Base-by-base conservation (phyloP, 75 land plant species). In the Azolla pinnata region DNA sequence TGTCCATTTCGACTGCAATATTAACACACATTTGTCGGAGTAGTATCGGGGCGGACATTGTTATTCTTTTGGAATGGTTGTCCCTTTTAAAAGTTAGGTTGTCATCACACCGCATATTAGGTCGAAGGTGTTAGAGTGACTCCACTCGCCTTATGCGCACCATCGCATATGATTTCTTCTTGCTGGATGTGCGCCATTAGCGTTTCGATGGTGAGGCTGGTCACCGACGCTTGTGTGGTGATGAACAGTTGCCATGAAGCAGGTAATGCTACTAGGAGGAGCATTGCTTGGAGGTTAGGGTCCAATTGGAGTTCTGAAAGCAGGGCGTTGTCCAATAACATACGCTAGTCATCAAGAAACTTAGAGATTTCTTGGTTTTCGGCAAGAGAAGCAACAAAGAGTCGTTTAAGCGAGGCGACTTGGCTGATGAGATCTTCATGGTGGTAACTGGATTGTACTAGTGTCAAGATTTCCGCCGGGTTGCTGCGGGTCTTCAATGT, bases 161-260 rank as follows among this genome's bases (percentile, higher is more conserved):
- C 2, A 17, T 3, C 21, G 12, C 49, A 23, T 23, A 46, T 4
- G 2, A 23, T 46, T 2, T 46, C 49, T 46, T 46, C 49, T 46
- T 46, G 49, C 4, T 18, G 49, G 21, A 46, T 17, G n/a, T 17
- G n/a, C 23, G 17, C 4, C 2, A 46, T 46, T 2, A 46, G 49
- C 2, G 2, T 4, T 23, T 46, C 49, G 14, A 46, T 46, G 12
- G 49, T 46, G 49, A 46, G 49, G 2, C 49, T 23, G 14, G 21
- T 23, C n/a, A 46, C 49, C 21, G 49, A 46, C 3, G 17, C 49
- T 46, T 46, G 49, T 4, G 49, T 46, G 21, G 49, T 46, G 49
- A 46, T 46, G 49, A 46, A 46, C 2, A 23, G 49, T 3, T 17
- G 12, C 49, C 49, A 46, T 2, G 17, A 46, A 18, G 17, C n/a